phyloP scores from a whole-genome alignment of 345 rosid genomes.

The Bretschneidera sinensis region DNA sequence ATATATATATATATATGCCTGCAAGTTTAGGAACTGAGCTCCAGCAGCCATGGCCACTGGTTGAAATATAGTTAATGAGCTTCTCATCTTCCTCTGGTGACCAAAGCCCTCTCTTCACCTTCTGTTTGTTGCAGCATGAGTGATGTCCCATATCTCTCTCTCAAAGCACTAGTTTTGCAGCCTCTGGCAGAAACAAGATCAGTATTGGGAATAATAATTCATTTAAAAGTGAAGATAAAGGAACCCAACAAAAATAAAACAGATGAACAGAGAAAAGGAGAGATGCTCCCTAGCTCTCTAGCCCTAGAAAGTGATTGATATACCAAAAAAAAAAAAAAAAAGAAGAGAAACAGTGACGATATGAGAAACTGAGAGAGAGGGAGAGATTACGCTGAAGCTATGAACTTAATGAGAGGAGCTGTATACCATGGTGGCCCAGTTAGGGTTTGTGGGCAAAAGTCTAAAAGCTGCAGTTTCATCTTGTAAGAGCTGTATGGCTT shows the following conservation, averaged over 20 bases:
- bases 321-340: neutral
- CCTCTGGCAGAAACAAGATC: constrained; percentile 13
- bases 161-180: constrained; percentile 11
- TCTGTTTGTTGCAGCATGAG: constrained; percentile 98
- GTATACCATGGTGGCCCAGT: constrained; percentile 44
- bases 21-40: constrained; percentile 96
- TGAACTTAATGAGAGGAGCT: constrained; percentile 35
- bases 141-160: constrained; percentile 69
- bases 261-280: constrained; percentile 2
- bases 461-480: constrained; percentile 51
- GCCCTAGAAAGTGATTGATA: constrained; percentile 16
- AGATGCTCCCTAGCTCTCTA: neutral
- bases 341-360: neutral
- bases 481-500: constrained; percentile 35
- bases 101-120: constrained; percentile 97
- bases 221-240: constrained; percentile 18
- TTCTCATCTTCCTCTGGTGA: constrained; percentile 99
- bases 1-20: constrained; percentile 31
- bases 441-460: constrained; percentile 59
- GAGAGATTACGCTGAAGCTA: constrained; percentile 26
- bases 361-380: constrained; percentile 13
- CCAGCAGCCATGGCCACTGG: constrained; percentile 98
- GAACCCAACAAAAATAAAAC: constrained; percentile 17
- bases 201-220: constrained; percentile 22
- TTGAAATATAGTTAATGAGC: constrained; percentile 82